Conservation (phyloP, 202 grass and related monocot species). For the Setaria italica region DNA sequence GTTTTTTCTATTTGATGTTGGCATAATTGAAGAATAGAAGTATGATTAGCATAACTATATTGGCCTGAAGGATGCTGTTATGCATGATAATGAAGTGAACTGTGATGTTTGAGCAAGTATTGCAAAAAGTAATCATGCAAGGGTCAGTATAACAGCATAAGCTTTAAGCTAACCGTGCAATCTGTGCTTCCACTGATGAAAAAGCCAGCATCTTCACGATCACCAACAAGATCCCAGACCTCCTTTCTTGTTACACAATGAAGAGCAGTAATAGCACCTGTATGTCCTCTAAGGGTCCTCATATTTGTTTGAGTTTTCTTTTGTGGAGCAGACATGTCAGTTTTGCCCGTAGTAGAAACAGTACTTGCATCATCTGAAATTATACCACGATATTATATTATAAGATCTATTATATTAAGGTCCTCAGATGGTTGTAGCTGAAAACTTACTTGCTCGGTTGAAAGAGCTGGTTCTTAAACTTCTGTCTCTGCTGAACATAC, state of each 20-base stretch:
- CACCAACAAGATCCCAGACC: constrained; percentile 99
- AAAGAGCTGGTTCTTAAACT: constrained; percentile 91
- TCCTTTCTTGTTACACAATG: constrained; percentile 95
- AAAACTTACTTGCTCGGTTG: constrained; percentile 73
- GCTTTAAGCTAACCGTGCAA: constrained; percentile 77
- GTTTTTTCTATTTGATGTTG: constrained; percentile 29
- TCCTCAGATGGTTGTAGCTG: background rate
- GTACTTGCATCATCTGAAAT: constrained; percentile 71
- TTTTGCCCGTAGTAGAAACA: constrained; percentile 66
- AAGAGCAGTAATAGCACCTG: constrained; percentile 91
- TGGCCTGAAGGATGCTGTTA: constrained; percentile 20
- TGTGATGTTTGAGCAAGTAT: constrained; percentile 37
- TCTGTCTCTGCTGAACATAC: constrained; percentile 99
- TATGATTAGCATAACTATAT: constrained; percentile 22
- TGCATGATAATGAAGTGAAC: constrained; percentile 31
- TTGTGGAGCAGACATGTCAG: constrained; percentile 63
- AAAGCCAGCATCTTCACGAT: constrained; percentile 99
- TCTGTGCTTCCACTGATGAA: constrained; percentile 99
- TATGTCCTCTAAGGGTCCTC: constrained; percentile 95
- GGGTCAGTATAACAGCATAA: constrained; percentile 27
- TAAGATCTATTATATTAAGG: constrained; percentile 29
- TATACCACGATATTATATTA: constrained; percentile 25
- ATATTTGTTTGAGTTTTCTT: constrained; percentile 97
- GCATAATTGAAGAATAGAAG: constrained; percentile 14
- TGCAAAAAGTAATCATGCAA: constrained; percentile 23